phyloP scores from a whole-genome alignment of 495 filamentous ascomycete species.

The Podospora appendiculata region DNA sequence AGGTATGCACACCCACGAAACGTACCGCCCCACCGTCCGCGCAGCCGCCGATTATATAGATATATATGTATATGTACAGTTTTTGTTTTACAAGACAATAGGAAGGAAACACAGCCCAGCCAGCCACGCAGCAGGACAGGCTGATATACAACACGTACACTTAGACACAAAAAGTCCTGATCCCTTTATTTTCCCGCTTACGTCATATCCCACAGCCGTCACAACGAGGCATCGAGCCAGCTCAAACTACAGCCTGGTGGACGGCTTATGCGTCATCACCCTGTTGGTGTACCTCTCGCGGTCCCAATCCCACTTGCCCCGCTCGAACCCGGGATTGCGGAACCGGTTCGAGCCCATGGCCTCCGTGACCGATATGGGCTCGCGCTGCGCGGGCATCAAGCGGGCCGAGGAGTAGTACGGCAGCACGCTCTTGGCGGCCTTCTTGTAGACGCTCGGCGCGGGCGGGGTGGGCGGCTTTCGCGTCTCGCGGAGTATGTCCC shows the following conservation, averaged over 20 bases:
- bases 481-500: slow-evolving; percentile 59
- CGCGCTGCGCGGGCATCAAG: slow-evolving; percentile 17
- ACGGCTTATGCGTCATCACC: not conserved
- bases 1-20: too few species aligned
- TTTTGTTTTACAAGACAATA: too few species aligned
- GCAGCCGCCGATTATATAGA: too few species aligned
- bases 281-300: not conserved
- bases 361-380: slow-evolving; percentile 21
- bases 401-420: slow-evolving; percentile 18
- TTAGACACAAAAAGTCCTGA: too few species aligned
- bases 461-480: slow-evolving; percentile 9
- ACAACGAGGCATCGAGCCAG: too few species aligned
- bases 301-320: not conserved
- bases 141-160: too few species aligned
- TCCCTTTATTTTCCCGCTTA: too few species aligned
- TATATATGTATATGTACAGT: too few species aligned
- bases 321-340: not conserved
- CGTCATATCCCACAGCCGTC: too few species aligned
- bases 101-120: too few species aligned
- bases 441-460: not conserved
- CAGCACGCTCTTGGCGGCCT: slow-evolving; percentile 15
- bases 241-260: not conserved
- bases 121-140: too few species aligned
- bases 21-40: too few species aligned
- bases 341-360: slow-evolving; percentile 4